Conservation (phyloP, 2,329 filamentous ascomycete genomes). For the Cladosporium phlei region DNA sequence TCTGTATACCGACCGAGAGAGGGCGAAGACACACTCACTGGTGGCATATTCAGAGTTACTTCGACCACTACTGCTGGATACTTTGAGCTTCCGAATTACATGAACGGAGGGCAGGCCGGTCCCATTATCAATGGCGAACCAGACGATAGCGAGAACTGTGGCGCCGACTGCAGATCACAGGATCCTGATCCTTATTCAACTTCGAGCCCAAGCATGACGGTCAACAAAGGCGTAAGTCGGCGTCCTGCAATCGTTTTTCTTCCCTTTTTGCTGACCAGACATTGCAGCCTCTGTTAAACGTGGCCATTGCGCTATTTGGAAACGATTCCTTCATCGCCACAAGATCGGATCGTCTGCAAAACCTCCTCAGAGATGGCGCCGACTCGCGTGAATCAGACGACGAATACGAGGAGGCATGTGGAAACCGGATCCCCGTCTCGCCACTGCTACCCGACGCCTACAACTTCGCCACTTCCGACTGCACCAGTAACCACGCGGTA, state of each 20-base stretch:
- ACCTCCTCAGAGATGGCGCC: not conserved
- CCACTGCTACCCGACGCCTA: too few species aligned
- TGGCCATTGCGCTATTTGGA: constrained; percentile 3
- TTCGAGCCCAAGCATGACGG: not conserved
- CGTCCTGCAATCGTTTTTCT: not conserved
- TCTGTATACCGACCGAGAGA: too few species aligned
- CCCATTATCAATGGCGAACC: constrained; percentile 5
- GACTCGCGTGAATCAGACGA: not conserved
- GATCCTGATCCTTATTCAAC: not conserved
- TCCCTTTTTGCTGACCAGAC: not conserved
- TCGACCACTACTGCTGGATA: constrained; percentile 31
- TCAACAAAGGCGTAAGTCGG: not conserved
- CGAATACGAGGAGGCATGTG: too few species aligned
- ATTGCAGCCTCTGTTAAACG: constrained; percentile 8
- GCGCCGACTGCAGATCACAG: not conserved
- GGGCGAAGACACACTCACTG: not conserved
- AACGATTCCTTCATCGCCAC: constrained; percentile 5
- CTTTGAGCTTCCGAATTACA: constrained; percentile 32
- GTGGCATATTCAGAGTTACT: constrained; percentile 21
- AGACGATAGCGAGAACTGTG: not conserved
- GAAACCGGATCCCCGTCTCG: too few species aligned
- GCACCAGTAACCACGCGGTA: too few species aligned
- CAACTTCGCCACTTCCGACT: too few species aligned
- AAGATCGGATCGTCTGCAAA: not conserved
- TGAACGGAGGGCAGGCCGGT: constrained; percentile 23